Evolutionary conservation across 2,329 filamentous ascomycete genomes (phyloP).

Genomic region (Colletotrichum simmondsii): DNA sequence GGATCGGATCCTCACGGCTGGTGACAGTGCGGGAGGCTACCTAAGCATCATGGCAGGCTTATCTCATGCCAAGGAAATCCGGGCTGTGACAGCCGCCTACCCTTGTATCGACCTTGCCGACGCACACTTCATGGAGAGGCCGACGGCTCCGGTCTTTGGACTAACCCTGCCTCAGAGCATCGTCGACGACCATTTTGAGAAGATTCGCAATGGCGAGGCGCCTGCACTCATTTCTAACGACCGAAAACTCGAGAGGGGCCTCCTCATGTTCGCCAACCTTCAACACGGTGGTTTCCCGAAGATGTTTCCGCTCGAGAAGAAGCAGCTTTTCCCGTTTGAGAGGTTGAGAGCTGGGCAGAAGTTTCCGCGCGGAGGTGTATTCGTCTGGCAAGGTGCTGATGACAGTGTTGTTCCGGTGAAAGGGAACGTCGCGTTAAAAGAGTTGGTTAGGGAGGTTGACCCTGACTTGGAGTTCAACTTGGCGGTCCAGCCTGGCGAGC

Average conservation of each 20-base stretch:
- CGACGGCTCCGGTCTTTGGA: constrained; percentile 1
- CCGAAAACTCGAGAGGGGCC: background rate
- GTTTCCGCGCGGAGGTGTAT: constrained; percentile 15
- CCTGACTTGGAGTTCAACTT: background rate
- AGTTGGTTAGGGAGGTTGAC: constrained; percentile 1
- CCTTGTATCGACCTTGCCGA: constrained; percentile 36
- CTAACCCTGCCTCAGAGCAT: background rate
- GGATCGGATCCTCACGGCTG: constrained; percentile 4
- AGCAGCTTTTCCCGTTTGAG: constrained; percentile 5
- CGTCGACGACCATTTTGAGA: constrained; percentile 13
- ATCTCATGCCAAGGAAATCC: constrained; percentile 38
- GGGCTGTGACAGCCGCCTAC: constrained; percentile 35
- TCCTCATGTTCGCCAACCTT: background rate
- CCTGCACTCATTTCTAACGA: constrained; percentile 8
- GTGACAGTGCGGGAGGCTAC: constrained; percentile 40
- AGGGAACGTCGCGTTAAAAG: background rate
- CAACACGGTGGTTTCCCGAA: background rate
- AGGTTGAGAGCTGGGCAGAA: constrained; percentile 1
- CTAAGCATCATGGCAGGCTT: constrained; percentile 36
- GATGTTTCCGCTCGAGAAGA: background rate
- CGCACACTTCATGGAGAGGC: background rate
- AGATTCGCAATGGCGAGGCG: background rate
- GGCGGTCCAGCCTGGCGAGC: constrained; percentile 2
- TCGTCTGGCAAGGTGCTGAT: constrained; percentile 19
- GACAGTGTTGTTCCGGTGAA: constrained; percentile 8